Conservation (phyloP, 2,329 filamentous ascomycete species). For the Beauveria scarabaeidicola region DNA sequence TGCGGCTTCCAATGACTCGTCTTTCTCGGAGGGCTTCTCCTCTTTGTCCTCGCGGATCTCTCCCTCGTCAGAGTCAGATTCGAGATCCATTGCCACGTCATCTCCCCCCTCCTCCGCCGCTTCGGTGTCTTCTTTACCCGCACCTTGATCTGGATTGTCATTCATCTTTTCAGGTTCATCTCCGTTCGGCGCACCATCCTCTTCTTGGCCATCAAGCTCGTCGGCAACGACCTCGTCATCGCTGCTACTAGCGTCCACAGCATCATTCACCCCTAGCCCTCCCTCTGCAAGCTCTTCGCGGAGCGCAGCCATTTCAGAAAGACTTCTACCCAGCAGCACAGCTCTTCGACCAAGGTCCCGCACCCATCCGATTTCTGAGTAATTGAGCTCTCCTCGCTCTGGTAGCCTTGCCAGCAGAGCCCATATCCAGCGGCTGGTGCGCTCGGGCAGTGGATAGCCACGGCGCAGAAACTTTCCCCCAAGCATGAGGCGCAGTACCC, state of each 20-base stretch:
- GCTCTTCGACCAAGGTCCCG: constrained; percentile 75
- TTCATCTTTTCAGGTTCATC: constrained; percentile 17
- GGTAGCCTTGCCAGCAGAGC: constrained; percentile 67
- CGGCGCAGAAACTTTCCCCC: constrained; percentile 54
- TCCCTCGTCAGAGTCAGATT: constrained; percentile 29
- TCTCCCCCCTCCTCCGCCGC: constrained; percentile 19
- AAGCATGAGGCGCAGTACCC: constrained; percentile 58
- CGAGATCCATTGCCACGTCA: constrained; percentile 36
- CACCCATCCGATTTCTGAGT: constrained; percentile 66
- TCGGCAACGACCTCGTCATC: constrained; percentile 30
- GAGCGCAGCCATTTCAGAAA: constrained; percentile 44
- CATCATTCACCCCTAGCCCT: constrained; percentile 34
- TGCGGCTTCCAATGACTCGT: constrained; percentile 33
- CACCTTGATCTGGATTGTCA: constrained; percentile 7
- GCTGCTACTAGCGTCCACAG: constrained; percentile 37
- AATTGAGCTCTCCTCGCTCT: constrained; percentile 64
- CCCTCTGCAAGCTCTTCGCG: constrained; percentile 33
- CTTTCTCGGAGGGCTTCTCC: constrained; percentile 7
- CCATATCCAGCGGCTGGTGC: constrained; percentile 80
- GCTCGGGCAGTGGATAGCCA: constrained; percentile 50
- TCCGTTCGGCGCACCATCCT: constrained; percentile 16
- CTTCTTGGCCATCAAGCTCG: constrained; percentile 18
- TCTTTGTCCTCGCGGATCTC: constrained; percentile 24
- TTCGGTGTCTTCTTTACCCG: constrained; percentile 14
- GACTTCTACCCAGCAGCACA: constrained; percentile 47